Percentiles rank a stretch among this genome's conserved stretches.
Evolutionary conservation across 2,329 filamentous ascomycete species (phyloP).

Genomic region (Ceratocystis papillata): DNA sequence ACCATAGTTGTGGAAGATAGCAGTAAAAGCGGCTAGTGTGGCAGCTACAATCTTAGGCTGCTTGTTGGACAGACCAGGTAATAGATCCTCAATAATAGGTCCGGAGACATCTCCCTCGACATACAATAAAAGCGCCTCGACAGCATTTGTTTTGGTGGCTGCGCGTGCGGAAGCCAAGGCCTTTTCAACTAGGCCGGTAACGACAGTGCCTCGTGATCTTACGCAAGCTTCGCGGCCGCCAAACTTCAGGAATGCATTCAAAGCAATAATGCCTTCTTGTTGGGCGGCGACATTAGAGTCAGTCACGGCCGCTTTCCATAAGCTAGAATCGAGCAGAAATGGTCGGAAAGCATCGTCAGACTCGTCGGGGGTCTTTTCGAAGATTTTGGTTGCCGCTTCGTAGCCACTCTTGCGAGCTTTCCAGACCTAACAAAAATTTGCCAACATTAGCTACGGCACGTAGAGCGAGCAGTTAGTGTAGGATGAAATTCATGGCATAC

Average conservation of each 20-base stretch:
- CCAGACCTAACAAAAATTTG: conserved; percentile 53
- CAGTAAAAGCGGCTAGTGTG: conserved; percentile 63
- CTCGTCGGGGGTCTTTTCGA: conserved; percentile 75
- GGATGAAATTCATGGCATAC: conserved; percentile 32
- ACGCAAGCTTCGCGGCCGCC: conserved; percentile 69
- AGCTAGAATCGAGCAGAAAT: conserved; percentile 68
- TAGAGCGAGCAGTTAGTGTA: not conserved
- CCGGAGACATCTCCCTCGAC: conserved; percentile 79
- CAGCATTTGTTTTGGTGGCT: conserved; percentile 73
- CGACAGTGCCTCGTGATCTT: conserved; percentile 63
- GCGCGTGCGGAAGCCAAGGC: conserved; percentile 78
- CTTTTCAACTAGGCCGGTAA: conserved; percentile 79
- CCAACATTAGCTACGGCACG: not conserved
- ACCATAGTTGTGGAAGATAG: conserved; percentile 86
- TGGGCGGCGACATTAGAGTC: conserved; percentile 97
- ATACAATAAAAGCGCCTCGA: conserved; percentile 79
- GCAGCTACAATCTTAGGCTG: conserved; percentile 73
- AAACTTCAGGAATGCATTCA: conserved; percentile 87
- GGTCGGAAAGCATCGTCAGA: conserved; percentile 75
- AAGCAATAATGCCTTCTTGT: conserved; percentile 76
- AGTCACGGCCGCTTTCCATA: conserved; percentile 87
- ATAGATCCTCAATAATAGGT: conserved; percentile 79
- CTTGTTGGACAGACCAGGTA: conserved; percentile 75
- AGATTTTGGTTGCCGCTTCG: conserved; percentile 80
- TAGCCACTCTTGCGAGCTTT: conserved; percentile 94